Conservation (phyloP, 1,284 basidiomycete genomes). For the Agroathelia rolfsii region DNA sequence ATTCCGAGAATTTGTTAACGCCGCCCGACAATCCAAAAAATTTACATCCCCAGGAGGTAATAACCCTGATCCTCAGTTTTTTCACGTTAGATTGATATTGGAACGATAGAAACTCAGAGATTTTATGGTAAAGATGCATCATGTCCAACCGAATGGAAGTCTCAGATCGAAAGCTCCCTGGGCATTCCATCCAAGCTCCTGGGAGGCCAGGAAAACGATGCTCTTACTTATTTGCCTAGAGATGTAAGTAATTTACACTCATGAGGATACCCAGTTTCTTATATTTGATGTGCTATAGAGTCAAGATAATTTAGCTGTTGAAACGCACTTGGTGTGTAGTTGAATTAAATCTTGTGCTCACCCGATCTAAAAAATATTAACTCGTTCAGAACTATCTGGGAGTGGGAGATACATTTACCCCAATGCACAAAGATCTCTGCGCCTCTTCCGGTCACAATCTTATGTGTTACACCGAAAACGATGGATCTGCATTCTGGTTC, state of each 20-base stretch:
- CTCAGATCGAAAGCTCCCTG: constrained; percentile 38
- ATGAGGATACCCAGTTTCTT: too few relatives aligned
- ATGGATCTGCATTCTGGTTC: constrained; percentile 70
- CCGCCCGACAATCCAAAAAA: constrained; percentile 23
- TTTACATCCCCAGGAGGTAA: constrained; percentile 31
- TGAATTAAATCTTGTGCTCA: too few relatives aligned
- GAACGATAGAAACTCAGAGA: constrained; percentile 47
- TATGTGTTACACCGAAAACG: constrained; percentile 65
- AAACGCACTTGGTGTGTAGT: too few relatives aligned
- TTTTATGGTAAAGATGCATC: constrained; percentile 66
- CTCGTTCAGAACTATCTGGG: too few relatives aligned
- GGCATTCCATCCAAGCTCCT: constrained; percentile 41
- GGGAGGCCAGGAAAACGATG: constrained; percentile 40
- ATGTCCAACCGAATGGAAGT: constrained; percentile 52
- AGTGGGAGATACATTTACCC: constrained; percentile 65
- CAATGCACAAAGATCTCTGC: constrained; percentile 72
- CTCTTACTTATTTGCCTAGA: constrained; percentile 41
- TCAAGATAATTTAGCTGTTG: too few relatives aligned
- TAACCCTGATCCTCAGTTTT: constrained; percentile 7
- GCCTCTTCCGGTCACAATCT: constrained; percentile 73
- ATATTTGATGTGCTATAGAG: constrained; percentile 63
- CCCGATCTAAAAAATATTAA: too few relatives aligned
- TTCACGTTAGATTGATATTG: constrained; percentile 9
- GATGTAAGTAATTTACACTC: constrained; percentile 26
- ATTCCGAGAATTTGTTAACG: constrained; percentile 35